Percentiles rank a stretch among this genome's conserved stretches.
These are phyloP conservation scores for Prunus dulcis DNA, from an alignment of 306 rosid genomes.

Conservation along the genomic window DNA sequence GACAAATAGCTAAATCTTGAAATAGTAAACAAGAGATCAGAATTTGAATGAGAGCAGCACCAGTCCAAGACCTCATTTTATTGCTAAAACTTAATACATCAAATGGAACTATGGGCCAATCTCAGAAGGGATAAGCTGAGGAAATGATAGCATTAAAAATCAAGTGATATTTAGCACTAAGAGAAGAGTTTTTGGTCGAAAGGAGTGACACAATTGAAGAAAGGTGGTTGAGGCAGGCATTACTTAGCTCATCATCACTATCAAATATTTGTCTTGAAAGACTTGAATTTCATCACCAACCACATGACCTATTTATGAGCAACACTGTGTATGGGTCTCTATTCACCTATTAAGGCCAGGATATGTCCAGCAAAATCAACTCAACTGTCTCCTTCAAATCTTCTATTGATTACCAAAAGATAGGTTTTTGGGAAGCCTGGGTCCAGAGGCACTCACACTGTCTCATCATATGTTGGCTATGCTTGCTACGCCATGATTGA, in stretches of 20 bases:
- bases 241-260: background rate
- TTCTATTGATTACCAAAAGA: no score
- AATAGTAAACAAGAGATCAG: background rate
- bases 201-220: background rate
- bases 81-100: background rate
- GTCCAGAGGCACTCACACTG: no score
- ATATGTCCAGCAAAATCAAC: no score
- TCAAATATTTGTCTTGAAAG: background rate
- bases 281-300: conserved; percentile 6
- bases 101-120: background rate
- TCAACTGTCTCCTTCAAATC: no score
- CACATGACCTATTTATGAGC: conserved; percentile 6
- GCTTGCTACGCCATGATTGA: no score
- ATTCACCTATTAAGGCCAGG: no score
- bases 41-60: background rate
- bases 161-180: background rate
- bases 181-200: background rate
- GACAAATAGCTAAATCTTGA: background rate
- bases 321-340: background rate
- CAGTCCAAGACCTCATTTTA: background rate
- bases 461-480: no score
- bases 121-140: background rate
- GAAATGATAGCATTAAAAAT: background rate
- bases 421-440: no score
- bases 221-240: background rate